A percentile compares a stretch with the other conserved stretches of the same genome.
phyloP scores from a whole-genome alignment of 1,139 yeast genomes.

The Pichiaceae sp. region DNA sequence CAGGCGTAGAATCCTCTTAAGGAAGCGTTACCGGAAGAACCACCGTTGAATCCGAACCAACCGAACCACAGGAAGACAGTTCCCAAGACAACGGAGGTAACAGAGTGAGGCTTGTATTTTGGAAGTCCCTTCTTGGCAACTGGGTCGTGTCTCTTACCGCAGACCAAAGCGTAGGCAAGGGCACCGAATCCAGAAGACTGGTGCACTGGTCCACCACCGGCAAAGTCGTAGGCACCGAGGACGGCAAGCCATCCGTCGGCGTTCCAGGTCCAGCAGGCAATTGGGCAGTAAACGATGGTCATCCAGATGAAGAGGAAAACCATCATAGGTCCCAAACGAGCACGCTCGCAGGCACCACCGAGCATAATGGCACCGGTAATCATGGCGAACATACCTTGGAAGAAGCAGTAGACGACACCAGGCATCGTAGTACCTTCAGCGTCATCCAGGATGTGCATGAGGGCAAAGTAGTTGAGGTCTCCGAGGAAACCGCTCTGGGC shows the following conservation, averaged over 20 bases:
- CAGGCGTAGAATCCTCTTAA: conserved; percentile 92
- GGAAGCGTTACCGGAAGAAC: conserved; percentile 86
- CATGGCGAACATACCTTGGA: conserved; percentile 95
- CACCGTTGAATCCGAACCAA: conserved; percentile 98
- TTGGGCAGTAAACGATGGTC: conserved; percentile 92
- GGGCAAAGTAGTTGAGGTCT: conserved; percentile 67
- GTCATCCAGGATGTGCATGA: conserved; percentile 78
- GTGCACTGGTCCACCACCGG: conserved; percentile 99
- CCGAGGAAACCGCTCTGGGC: conserved; percentile 62
- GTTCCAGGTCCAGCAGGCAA: conserved; percentile 98
- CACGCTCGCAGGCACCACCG: conserved; percentile 97
- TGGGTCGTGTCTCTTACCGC: conserved; percentile 90
- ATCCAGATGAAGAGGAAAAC: conserved; percentile 87
- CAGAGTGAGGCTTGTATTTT: conserved; percentile 86
- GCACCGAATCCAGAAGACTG: conserved; percentile 94
- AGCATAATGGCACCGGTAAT: conserved; percentile 88
- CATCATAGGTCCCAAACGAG: conserved; percentile 95
- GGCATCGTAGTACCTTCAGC: conserved; percentile 59
- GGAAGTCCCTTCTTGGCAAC: conserved; percentile 64
- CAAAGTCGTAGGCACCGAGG: conserved; percentile 86
- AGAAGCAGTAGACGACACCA: conserved; percentile 78
- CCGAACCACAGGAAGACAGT: conserved; percentile 95
- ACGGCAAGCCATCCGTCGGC: conserved; percentile 77
- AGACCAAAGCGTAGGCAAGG: conserved; percentile 78
- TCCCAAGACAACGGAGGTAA: conserved; percentile 84